Base-by-base conservation (phyloP, 2,329 filamentous ascomycete species). In the Chrysoporthe deuterocubensis region DNA sequence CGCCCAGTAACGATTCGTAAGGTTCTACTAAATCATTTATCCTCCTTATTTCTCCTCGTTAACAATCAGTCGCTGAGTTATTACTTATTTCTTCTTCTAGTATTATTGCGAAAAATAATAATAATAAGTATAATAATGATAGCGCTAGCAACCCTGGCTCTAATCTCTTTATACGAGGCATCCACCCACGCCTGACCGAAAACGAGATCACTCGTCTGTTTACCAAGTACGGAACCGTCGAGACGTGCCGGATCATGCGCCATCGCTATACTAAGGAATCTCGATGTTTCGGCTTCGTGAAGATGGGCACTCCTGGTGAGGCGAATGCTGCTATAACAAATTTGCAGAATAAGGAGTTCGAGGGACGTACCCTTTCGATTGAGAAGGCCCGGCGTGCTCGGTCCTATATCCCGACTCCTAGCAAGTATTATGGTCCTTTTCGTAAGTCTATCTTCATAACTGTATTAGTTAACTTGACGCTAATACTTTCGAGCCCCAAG, bases 211-310 rank as follows among this genome's bases (percentile, higher is more conserved):
- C 92, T 65, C 94, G 94, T 79, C 90, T 99, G 73, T 99, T 99
- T 77, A 94, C 97, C 83, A 99, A 98, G 83, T 98, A 98, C 77
- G 96, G 96, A 74, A 94, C 97, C 78, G 96, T 99, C 64, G 95
- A 98, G 83, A 98, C 96, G 83, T 98, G 95, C 84, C 96, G 97
- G 81, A 99, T 99, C 83, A 99, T 99, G 96, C 90, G 95, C 77
- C 96, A 99, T 78, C 96, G 96, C 71, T 96, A 99, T 81, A 96
- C 93, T 76, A 97, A 97, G 83, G 96, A 99, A 82, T 98, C 95
- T 74, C 96, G 96, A 81, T 96, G 96, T 73, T 99, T 99, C 73
- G 96, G 96, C 67, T 99, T 99, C 83, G 96, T 99, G 79, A 98
- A 99, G 85, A 98, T 99, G 95, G 90, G 93, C 69, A 96, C 93